Evolutionary conservation across 1,284 basidiomycete species (phyloP).

Genomic region (Baeospora myosura): DNA sequence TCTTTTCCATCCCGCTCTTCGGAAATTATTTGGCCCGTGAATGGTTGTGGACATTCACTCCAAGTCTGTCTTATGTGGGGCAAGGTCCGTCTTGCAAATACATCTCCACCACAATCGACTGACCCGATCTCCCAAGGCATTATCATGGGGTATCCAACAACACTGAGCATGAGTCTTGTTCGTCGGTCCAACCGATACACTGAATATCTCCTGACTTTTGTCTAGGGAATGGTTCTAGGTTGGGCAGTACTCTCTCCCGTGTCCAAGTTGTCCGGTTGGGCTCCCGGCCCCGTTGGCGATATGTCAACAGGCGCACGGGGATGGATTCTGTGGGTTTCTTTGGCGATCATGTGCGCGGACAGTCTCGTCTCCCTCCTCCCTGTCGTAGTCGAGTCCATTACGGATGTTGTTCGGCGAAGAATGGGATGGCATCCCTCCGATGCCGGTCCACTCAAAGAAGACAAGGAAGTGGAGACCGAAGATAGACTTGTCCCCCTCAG

Average conservation of each 20-base stretch:
- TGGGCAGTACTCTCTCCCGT: constrained; percentile 90
- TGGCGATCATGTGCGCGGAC: constrained; percentile 94
- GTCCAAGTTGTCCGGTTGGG: constrained; percentile 80
- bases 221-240: constrained; percentile 86
- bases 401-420: constrained; percentile 29
- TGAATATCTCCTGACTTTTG: constrained; percentile 4
- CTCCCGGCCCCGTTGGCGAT: constrained; percentile 81
- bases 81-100: constrained; percentile 49
- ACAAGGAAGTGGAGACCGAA: constrained; percentile 71
- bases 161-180: constrained; percentile 86
- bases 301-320: constrained; percentile 81
- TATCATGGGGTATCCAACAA: constrained; percentile 96
- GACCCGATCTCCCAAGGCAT: constrained; percentile 53
- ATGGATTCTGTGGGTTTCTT: constrained; percentile 91
- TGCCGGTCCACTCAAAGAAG: constrained; percentile 26
- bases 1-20: constrained; percentile 90
- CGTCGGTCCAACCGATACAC: constrained; percentile 14
- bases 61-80: constrained; percentile 85
- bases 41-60: constrained; percentile 95
- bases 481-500: constrained; percentile 74
- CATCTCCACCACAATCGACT: not conserved
- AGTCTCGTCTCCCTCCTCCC: constrained; percentile 80
- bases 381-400: constrained; percentile 47
- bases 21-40: constrained; percentile 78
- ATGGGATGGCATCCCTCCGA: constrained; percentile 16